phyloP scores from a whole-genome alignment of 768 basidiomycete genomes.

The Leccinum fibrillosum region DNA sequence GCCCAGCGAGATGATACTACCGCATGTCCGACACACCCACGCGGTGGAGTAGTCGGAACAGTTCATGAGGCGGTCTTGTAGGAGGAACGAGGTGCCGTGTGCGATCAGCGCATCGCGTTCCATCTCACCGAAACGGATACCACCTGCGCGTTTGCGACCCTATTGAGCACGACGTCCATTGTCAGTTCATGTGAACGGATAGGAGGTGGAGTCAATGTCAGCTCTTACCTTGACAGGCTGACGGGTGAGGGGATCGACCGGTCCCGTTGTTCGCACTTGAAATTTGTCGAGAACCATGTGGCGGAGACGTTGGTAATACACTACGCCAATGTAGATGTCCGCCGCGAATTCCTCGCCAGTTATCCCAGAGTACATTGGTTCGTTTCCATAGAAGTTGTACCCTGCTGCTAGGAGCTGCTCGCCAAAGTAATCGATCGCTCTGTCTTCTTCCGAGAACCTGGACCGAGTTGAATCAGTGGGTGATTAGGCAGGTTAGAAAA shows the following conservation, averaged over 20 bases:
- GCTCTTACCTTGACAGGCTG: slow-evolving; percentile 89
- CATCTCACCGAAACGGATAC: slow-evolving; percentile 99
- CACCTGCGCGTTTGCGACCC: slow-evolving; percentile 98
- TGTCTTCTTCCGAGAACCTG: slow-evolving; percentile 94
- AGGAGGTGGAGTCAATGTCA: background rate
- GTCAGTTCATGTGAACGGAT: background rate
- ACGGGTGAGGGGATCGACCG: slow-evolving; percentile 91
- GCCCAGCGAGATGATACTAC: slow-evolving; percentile 91
- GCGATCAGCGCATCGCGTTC: slow-evolving; percentile 98
- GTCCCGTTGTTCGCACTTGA: slow-evolving; percentile 97
- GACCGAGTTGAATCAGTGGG: slow-evolving; percentile 9
- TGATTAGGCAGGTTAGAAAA: background rate
- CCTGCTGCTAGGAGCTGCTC: slow-evolving; percentile 90
- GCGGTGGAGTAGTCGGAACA: slow-evolving; percentile 99
- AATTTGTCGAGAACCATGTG: slow-evolving; percentile 99
- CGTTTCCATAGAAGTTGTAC: slow-evolving; percentile 99
- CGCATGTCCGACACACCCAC: slow-evolving; percentile 97
- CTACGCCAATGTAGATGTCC: slow-evolving; percentile 97
- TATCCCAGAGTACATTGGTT: slow-evolving; percentile 99
- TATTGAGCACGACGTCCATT: slow-evolving; percentile 26
- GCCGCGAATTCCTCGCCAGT: slow-evolving; percentile 98
- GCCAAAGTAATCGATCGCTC: slow-evolving; percentile 97
- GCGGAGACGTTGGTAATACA: slow-evolving; percentile 97
- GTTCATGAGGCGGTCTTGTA: slow-evolving; percentile 99
- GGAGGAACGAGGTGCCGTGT: slow-evolving; percentile 96